These are phyloP conservation scores for Tothia fuscella DNA, from an alignment of 2,329 filamentous ascomycete species.

Conservation along the genomic window DNA sequence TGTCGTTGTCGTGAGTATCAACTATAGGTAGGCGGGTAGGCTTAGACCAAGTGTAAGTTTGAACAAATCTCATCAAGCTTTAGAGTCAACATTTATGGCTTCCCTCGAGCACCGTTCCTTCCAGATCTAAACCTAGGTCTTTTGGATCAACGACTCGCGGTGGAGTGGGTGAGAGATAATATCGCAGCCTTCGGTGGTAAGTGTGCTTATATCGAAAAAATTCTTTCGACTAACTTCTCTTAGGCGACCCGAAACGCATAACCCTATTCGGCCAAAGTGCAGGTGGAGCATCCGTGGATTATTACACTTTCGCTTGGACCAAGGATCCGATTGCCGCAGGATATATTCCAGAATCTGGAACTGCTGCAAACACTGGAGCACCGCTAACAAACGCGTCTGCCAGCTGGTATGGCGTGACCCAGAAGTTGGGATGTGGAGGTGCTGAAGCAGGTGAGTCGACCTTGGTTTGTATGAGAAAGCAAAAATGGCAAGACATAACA, in stretches of 20 bases:
- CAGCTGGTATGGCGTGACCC: constrained; percentile 6
- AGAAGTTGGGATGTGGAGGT: constrained; percentile 8
- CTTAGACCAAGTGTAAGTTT: neutral
- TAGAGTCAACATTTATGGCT: neutral
- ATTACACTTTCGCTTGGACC: constrained; percentile 10
- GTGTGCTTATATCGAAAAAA: too few species aligned
- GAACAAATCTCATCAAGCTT: neutral
- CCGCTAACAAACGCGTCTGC: too few species aligned
- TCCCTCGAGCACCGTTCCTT: constrained; percentile 16
- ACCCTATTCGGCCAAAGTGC: constrained; percentile 17
- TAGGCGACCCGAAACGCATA: constrained; percentile 14
- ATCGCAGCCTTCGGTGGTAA: neutral
- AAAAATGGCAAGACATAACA: neutral
- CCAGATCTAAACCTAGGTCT: constrained; percentile 11
- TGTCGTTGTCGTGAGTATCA: constrained; percentile 5
- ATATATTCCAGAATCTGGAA: constrained; percentile 9
- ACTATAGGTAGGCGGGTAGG: neutral
- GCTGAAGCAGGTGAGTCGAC: constrained; percentile 9
- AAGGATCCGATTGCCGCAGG: constrained; percentile 10
- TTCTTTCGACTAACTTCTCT: too few species aligned
- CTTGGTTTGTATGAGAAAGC: constrained; percentile 7
- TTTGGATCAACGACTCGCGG: constrained; percentile 14
- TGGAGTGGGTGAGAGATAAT: constrained; percentile 17
- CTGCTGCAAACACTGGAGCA: too few species aligned
- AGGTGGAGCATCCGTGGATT: constrained; percentile 9